A percentile compares a stretch with the other conserved stretches of the same genome.
These are phyloP conservation scores for Fermentozyma sake DNA, from an alignment of 1,139 yeast species.

Conservation along the genomic window DNA sequence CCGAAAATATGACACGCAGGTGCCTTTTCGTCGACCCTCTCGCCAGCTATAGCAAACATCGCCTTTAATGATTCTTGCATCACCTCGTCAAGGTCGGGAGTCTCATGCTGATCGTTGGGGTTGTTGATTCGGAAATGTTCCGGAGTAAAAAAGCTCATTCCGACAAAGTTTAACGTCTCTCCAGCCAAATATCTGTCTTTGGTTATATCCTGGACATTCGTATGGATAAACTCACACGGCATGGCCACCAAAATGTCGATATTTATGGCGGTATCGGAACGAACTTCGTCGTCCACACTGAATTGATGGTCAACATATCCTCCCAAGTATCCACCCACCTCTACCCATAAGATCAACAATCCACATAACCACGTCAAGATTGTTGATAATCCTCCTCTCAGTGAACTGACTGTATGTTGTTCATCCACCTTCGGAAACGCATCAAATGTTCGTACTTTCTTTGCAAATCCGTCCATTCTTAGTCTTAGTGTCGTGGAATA, in stretches of 20 bases:
- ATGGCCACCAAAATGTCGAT: constrained; percentile 76
- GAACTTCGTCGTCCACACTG: constrained; percentile 61
- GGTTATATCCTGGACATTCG: constrained; percentile 75
- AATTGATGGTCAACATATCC: constrained; percentile 80
- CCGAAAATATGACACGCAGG: constrained; percentile 92
- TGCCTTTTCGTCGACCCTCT: constrained; percentile 42
- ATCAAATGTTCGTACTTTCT: constrained; percentile 63
- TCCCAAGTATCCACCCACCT: constrained; percentile 79
- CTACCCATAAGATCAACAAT: constrained; percentile 76
- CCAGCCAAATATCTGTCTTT: constrained; percentile 75
- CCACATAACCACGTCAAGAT: constrained; percentile 56
- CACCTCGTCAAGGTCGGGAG: constrained; percentile 65
- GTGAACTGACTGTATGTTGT: constrained; percentile 68
- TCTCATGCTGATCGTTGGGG: constrained; percentile 43
- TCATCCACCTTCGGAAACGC: constrained; percentile 85
- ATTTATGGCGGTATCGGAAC: constrained; percentile 62
- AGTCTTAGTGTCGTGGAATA: not conserved
- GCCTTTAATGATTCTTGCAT: constrained; percentile 64
- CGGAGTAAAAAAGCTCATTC: constrained; percentile 55
- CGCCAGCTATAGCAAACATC: constrained; percentile 47
- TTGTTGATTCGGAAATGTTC: constrained; percentile 37
- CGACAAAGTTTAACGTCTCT: constrained; percentile 67
- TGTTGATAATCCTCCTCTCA: constrained; percentile 77
- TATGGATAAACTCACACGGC: constrained; percentile 75
- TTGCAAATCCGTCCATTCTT: constrained; percentile 37